Base-by-base conservation (phyloP, 306 rosid species). In the Vigna unguiculata region DNA sequence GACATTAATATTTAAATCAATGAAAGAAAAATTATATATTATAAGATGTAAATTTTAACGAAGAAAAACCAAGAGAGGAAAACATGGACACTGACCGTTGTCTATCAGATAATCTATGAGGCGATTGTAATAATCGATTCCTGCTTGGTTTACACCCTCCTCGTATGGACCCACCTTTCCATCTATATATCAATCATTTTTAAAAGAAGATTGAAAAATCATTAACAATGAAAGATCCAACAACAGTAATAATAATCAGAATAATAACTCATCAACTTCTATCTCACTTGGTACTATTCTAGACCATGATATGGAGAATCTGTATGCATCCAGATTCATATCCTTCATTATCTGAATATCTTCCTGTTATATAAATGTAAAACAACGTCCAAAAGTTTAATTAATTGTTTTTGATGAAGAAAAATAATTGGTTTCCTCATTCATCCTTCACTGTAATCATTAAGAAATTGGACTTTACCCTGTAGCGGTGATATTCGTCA, bases 291-390 rank as follows among this genome's bases (percentile, higher is more conserved):
- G 90, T 5, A 90, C 74, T 32, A 90, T 38, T 86, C 93, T 81
- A 1, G 97, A 48, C 96, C 97, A 92, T 0, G 97, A 79, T 22
- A 92, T 83, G 43, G 97, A 92, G 69, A 92, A 83, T 57, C 96
- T 81, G 24, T 84, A 87, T 4, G 92, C 91, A 78, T 90, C 92
- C 53, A 80, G 51, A 25, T 80, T 80, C 82, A 90, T 83, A 6
- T 83, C 1, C 59, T 88, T 90, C 87, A 87, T 83, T 16, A 90
- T 85, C 25, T 41, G 74, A 71, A 90, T n/a, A n/a, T n/a, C n/a
- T n/a, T n/a, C n/a, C n/a, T n/a, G n/a, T n/a, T n/a, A n/a, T n/a
- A n/a, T n/a, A n/a, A n/a, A n/a, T n/a, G n/a, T n/a, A n/a, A n/a
- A n/a, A n/a, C n/a, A n/a, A n/a, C n/a, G n/a, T n/a, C n/a, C n/a